Percentiles rank a stretch among this genome's conserved stretches.
Conservation (phyloP, 2,329 filamentous ascomycete species). For the Trichoderma sp. region DNA sequence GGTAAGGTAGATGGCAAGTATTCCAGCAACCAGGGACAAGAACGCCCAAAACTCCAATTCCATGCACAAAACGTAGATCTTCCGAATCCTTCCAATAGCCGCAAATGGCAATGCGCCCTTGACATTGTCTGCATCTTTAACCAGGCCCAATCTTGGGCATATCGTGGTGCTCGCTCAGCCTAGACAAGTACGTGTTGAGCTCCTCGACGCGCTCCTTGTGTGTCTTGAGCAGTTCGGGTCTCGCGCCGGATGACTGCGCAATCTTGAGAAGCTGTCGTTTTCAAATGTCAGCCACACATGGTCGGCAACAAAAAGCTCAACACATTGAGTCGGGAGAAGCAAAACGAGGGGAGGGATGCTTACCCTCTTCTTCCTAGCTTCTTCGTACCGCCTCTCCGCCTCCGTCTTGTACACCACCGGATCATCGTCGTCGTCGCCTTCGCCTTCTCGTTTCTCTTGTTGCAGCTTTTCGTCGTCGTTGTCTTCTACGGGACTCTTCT, state of each 20-base stretch:
- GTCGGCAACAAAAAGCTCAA: neutral
- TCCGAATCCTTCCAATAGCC: neutral
- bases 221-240: constrained; percentile 84
- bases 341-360: constrained; percentile 39
- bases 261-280: constrained; percentile 72
- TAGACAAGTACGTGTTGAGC: constrained; percentile 89
- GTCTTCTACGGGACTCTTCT: constrained; percentile 26
- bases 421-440: constrained; percentile 40
- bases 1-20: neutral
- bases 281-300: constrained; percentile 4
- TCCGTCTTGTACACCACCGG: constrained; percentile 70
- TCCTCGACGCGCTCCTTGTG: constrained; percentile 97
- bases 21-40: constrained; percentile 26
- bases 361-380: constrained; percentile 78
- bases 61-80: constrained; percentile 1
- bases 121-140: constrained; percentile 37
- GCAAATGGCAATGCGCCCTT: neutral
- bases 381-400: constrained; percentile 78
- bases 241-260: constrained; percentile 59
- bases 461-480: neutral
- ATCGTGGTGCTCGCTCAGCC: constrained; percentile 94
- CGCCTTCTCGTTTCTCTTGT: constrained; percentile 17
- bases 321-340: no score
- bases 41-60: constrained; percentile 36
- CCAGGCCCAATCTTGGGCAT: constrained; percentile 75